Evolutionary conservation across 495 filamentous ascomycete genomes (phyloP).

Genomic region (Halenospora varia): DNA sequence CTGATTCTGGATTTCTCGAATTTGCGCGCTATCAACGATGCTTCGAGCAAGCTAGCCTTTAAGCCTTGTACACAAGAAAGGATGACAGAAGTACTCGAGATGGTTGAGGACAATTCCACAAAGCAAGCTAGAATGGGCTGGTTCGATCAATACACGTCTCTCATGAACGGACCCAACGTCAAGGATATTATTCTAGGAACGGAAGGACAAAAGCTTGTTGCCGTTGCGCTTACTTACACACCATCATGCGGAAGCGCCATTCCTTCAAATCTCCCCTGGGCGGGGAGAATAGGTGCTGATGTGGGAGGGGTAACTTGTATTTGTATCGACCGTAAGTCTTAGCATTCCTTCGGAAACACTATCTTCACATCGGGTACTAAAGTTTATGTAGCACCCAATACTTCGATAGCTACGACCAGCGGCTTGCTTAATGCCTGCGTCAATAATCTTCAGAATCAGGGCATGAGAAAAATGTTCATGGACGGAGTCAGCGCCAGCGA

Average conservation of each 20-base stretch:
- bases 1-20: constrained; percentile 50
- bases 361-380: neutral
- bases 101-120: constrained; percentile 40
- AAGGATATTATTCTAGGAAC: constrained; percentile 46
- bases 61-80: constrained; percentile 46
- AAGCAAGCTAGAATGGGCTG: constrained; percentile 43
- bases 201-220: constrained; percentile 43
- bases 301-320: constrained; percentile 59
- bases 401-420: neutral
- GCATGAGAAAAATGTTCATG: constrained; percentile 30
- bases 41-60: constrained; percentile 31
- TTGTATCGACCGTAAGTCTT: constrained; percentile 47
- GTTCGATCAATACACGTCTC: constrained; percentile 50
- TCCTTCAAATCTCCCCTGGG: constrained; percentile 56
- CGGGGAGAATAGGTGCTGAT: constrained; percentile 45
- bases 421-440: constrained; percentile 23
- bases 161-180: constrained; percentile 40
- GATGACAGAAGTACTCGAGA: constrained; percentile 47
- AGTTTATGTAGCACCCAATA: constrained; percentile 4
- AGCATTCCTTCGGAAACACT: neutral
- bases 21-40: constrained; percentile 36
- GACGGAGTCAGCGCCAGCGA: constrained; percentile 11
- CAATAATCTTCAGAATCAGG: constrained; percentile 30
- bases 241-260: constrained; percentile 46
- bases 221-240: constrained; percentile 51